Evolutionary conservation across 352 stramenopile species (phyloP).

Genomic region (Pythium insidiosum): DNA sequence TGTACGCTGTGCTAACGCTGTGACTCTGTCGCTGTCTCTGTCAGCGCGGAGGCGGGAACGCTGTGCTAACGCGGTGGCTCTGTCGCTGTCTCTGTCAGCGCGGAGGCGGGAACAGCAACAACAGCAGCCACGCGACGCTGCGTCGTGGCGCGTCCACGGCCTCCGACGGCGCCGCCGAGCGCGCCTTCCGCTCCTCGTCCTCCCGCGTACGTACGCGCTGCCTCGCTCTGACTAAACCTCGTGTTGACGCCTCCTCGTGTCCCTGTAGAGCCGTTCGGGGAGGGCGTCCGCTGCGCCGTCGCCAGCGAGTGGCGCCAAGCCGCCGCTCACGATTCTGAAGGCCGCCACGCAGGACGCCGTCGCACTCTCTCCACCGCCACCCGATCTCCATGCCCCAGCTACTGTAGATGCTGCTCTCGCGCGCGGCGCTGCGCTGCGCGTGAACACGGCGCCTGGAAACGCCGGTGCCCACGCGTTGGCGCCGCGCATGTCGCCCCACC

Average conservation of each 20-base stretch:
- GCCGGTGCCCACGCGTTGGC: too few relatives aligned
- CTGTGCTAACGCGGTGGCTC: too few relatives aligned
- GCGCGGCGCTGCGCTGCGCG: conserved; percentile 3
- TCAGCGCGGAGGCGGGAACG: background rate
- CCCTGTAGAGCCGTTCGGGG: conserved; percentile 10
- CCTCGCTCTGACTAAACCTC: too few relatives aligned
- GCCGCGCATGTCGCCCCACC: too few relatives aligned
- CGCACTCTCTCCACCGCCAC: conserved; percentile 2
- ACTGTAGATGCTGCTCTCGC: conserved; percentile 8
- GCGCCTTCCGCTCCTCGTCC: conserved; percentile 22
- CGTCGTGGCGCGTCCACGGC: conserved; percentile 1
- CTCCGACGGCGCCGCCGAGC: conserved; percentile 2
- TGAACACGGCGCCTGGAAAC: conserved; percentile 13
- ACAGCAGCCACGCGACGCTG: background rate
- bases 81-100: too few relatives aligned
- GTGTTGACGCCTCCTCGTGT: too few relatives aligned
- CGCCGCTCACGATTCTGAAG: conserved; percentile 27
- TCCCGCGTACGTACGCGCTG: too few relatives aligned
- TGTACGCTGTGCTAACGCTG: too few relatives aligned
- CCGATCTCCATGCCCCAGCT: too few relatives aligned
- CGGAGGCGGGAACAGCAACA: background rate
- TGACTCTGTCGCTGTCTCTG: too few relatives aligned
- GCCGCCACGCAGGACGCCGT: too few relatives aligned
- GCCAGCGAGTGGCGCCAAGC: conserved; percentile 29
- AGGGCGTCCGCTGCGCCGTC: conserved; percentile 1